Base-by-base conservation (phyloP, 225 moss, liverwort and hornwort genomes). In the Polytrichum commune region DNA sequence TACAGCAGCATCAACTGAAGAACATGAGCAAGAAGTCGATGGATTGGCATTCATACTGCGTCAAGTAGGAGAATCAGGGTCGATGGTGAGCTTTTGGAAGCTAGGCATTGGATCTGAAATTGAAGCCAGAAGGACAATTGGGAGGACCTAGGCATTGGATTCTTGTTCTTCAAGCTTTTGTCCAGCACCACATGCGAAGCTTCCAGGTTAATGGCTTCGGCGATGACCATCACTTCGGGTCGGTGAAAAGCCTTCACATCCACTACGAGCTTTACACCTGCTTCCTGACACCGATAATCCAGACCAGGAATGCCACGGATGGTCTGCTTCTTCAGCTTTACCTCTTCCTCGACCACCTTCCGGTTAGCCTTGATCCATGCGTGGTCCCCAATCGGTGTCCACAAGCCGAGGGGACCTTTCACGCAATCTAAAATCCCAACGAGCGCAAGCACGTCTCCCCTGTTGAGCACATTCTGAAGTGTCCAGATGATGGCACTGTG, bases 111-210 rank as follows among this genome's bases (percentile, higher is more conserved):
- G 9, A 9, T 58, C 58, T 7, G 24, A n/a, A n/a, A n/a, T n/a
- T n/a, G n/a, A n/a, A n/a, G n/a, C n/a, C n/a, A n/a, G n/a, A n/a
- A n/a, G n/a, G n/a, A n/a, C n/a, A n/a, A n/a, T n/a, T n/a, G n/a
- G n/a, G n/a, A n/a, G n/a, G n/a, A n/a, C n/a, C n/a, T n/a, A n/a
- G n/a, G n/a, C n/a, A n/a, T n/a, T n/a, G n/a, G n/a, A 13, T 63
- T 69, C 72, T 66, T 72, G 22, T 73, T 80, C 67, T 77, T 77
- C 73, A 86, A 73, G 77, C 77, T 82, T 67, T 73, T 83, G 73
- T 86, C 86, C 1, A 86, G 77, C 16, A 86, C 75, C 38, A 86
- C 66, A 62, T 82, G 82, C 0, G 66, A 60, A 9, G 80, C 80
- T 5, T 73, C 66, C 20, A 79, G 55, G 55, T 62, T 27, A 30